Evolutionary conservation across 306 rosid genomes (phyloP).

Genomic region (Castanea mollissima): DNA sequence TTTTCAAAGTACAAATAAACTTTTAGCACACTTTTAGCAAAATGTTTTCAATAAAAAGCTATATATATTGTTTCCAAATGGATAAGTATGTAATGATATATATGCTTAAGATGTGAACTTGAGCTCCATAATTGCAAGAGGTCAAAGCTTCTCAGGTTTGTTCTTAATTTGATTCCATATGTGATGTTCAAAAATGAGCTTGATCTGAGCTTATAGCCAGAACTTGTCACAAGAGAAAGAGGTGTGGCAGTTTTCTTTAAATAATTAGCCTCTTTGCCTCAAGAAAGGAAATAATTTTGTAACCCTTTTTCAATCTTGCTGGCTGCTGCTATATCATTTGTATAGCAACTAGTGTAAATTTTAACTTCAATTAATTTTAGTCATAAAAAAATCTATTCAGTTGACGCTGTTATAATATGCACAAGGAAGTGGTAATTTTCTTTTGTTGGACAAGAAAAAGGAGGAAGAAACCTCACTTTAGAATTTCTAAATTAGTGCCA

Average conservation of each 20-base stretch:
- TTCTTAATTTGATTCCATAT: not conserved
- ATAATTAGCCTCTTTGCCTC: too few relatives aligned
- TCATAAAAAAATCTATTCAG: too few relatives aligned
- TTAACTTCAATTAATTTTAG: not conserved
- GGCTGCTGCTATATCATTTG: too few relatives aligned
- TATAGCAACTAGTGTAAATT: not conserved
- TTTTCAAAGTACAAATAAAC: too few relatives aligned
- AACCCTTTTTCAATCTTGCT: too few relatives aligned
- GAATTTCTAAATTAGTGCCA: not conserved
- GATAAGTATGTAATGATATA: conserved; percentile 57
- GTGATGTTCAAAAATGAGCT: not conserved
- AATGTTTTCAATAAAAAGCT: too few relatives aligned
- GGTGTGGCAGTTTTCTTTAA: too few relatives aligned
- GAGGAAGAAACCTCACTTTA: not conserved
- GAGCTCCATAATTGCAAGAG: not conserved
- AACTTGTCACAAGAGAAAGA: too few relatives aligned
- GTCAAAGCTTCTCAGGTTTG: not conserved
- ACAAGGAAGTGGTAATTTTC: not conserved
- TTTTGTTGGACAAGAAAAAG: not conserved
- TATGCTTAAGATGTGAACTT: conserved; percentile 50
- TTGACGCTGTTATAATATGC: not conserved
- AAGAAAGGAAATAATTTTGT: too few relatives aligned
- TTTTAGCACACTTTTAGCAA: too few relatives aligned
- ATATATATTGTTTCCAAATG: too few relatives aligned
- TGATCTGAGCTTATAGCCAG: not conserved